Evolutionary conservation across 768 basidiomycete genomes (phyloP).

Genomic region (Albatrellus ellisii): DNA sequence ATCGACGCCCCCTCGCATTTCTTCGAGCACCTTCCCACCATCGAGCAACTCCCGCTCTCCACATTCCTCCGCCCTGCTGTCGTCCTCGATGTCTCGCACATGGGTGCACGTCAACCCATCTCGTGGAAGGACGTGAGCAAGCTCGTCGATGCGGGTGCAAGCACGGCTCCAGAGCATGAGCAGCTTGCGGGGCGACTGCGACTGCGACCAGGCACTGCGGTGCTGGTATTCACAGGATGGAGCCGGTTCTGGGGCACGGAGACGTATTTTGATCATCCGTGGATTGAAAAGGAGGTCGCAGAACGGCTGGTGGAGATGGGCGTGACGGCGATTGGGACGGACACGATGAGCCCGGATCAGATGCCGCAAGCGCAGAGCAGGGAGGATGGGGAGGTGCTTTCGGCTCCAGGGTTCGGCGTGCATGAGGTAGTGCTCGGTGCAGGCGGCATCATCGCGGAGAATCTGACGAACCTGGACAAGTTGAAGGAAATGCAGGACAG

Average conservation of each 20-base stretch:
- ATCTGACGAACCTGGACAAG: conserved; percentile 16
- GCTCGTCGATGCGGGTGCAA: too few relatives aligned
- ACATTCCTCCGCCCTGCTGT: conserved; percentile 15
- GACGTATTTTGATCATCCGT: conserved; percentile 20
- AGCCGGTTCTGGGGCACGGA: conserved; percentile 14
- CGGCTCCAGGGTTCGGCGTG: conserved; percentile 13
- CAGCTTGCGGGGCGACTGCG: conserved; percentile 15
- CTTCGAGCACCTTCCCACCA: conserved; percentile 12
- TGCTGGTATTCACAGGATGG: conserved; percentile 19
- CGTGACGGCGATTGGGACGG: conserved; percentile 16
- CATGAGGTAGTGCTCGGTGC: conserved; percentile 15
- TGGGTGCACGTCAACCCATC: conserved; percentile 7
- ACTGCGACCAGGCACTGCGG: conserved; percentile 11
- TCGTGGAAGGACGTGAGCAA: neutral
- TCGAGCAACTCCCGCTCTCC: conserved; percentile 17
- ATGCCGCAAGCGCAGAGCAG: conserved; percentile 11
- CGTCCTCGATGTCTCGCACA: conserved; percentile 18
- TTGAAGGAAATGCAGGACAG: conserved; percentile 6
- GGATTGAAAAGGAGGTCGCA: conserved; percentile 16
- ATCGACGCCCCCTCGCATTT: conserved; percentile 20
- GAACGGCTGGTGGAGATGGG: conserved; percentile 15
- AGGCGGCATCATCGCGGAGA: conserved; percentile 18
- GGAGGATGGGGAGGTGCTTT: neutral
- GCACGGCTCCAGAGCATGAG: too few relatives aligned
- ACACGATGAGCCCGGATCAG: conserved; percentile 18